Conservation (phyloP, 768 basidiomycete genomes). For the Nidularia pulvinata region DNA sequence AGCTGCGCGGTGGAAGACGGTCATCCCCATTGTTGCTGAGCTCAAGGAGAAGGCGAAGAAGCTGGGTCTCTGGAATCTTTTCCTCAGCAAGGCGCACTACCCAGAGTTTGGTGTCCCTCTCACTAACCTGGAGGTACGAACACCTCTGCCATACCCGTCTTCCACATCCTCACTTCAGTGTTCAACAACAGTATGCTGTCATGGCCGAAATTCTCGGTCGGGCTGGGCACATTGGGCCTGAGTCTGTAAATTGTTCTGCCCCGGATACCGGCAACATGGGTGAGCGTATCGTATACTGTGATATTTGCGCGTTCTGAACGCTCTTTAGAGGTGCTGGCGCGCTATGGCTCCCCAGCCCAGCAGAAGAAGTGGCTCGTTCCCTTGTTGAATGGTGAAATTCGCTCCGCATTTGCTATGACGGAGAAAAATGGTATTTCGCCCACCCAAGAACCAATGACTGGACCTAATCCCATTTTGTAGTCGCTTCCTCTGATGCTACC, state of each 20-base stretch:
- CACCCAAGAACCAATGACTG: slow-evolving; percentile 2
- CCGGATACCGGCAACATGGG: slow-evolving; percentile 99
- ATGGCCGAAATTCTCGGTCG: slow-evolving; percentile 97
- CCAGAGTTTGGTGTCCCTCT: slow-evolving; percentile 88
- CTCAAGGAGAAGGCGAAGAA: slow-evolving; percentile 88
- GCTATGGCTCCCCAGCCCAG: slow-evolving; percentile 90
- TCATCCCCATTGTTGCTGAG: slow-evolving; percentile 79
- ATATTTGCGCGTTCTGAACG: slow-evolving; percentile 1
- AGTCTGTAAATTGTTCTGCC: slow-evolving; percentile 92
- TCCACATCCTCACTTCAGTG: neutral
- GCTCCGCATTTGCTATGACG: slow-evolving; percentile 97
- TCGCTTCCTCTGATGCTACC: slow-evolving; percentile 94
- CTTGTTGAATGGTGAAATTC: slow-evolving; percentile 89
- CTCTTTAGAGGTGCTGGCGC: slow-evolving; percentile 87
- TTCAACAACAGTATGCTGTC: slow-evolving; percentile 77
- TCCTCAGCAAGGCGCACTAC: slow-evolving; percentile 93
- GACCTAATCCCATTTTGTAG: slow-evolving; percentile 29
- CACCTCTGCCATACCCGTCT: neutral
- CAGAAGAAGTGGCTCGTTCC: slow-evolving; percentile 90
- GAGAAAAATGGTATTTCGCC: slow-evolving; percentile 73
- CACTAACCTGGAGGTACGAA: slow-evolving; percentile 85
- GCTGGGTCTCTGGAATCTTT: slow-evolving; percentile 96
- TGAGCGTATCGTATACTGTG: slow-evolving; percentile 24
- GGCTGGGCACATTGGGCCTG: slow-evolving; percentile 77
- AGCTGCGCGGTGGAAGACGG: slow-evolving; percentile 77